phyloP scores from a whole-genome alignment of 306 rosid species.

The Macrotyloma uniflorum region DNA sequence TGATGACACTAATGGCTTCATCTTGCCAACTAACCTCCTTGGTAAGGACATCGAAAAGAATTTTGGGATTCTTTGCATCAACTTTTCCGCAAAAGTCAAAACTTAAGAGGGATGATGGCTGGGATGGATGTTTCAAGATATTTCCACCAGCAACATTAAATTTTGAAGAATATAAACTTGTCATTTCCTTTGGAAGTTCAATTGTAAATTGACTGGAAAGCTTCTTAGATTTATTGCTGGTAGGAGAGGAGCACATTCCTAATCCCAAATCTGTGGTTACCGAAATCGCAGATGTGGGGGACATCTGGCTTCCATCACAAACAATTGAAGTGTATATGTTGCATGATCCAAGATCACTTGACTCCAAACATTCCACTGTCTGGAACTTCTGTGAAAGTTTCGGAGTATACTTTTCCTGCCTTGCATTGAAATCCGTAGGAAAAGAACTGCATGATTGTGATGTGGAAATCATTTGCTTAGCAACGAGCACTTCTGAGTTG shows the following conservation, averaged over 20 bases:
- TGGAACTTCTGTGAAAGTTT: not conserved
- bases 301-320: not conserved
- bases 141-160: not conserved
- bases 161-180: not conserved
- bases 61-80: not conserved
- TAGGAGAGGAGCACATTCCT: not conserved
- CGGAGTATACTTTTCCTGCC: not conserved
- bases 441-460: not conserved
- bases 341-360: not conserved
- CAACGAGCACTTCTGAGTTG: not conserved
- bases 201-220: not conserved
- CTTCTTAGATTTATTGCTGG: not conserved
- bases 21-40: constrained; percentile 51
- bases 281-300: not conserved
- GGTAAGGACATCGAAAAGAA: not conserved
- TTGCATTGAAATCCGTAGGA: not conserved
- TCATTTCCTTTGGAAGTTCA: not conserved
- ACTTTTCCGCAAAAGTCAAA: not conserved
- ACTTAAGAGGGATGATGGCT: not conserved
- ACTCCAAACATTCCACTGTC: not conserved
- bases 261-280: not conserved
- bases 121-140: not conserved
- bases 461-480: not conserved
- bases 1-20: constrained; percentile 55
- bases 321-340: not conserved